A percentile compares a stretch with the other conserved stretches of the same genome.
Conservation (phyloP, 1,284 basidiomycete species). For the Cutaneotrichosporon spelunceum region DNA sequence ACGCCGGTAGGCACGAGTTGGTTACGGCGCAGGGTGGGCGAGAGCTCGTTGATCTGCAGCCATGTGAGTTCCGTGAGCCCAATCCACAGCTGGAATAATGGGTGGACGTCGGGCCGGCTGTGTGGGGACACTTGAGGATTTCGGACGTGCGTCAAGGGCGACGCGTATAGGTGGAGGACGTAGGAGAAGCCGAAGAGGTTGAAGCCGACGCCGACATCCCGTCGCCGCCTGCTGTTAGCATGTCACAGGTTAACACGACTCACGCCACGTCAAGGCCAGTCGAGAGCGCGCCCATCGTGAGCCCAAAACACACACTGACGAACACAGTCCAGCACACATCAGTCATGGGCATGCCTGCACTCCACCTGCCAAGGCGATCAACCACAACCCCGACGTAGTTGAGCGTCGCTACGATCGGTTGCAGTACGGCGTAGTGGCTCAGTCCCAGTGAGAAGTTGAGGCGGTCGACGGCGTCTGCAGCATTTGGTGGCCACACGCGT, state of each 20-base stretch:
- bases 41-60: slow-evolving; percentile 46
- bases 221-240: slow-evolving; percentile 28
- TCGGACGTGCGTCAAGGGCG: slow-evolving; percentile 47
- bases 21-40: slow-evolving; percentile 29
- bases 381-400: slow-evolving; percentile 16
- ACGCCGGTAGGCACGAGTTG: slow-evolving; percentile 47
- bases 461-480: neutral
- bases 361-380: slow-evolving; percentile 33
- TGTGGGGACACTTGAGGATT: slow-evolving; percentile 27
- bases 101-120: slow-evolving; percentile 46
- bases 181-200: slow-evolving; percentile 49
- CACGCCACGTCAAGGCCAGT: slow-evolving; percentile 45
- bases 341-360: slow-evolving; percentile 41
- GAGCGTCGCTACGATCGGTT: neutral
- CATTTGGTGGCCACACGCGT: slow-evolving; percentile 33
- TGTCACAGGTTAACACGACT: slow-evolving; percentile 8
- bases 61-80: slow-evolving; percentile 48
- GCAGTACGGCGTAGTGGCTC: neutral
- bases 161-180: slow-evolving; percentile 49
- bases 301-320: slow-evolving; percentile 41
- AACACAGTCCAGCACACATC: slow-evolving; percentile 49
- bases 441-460: neutral
- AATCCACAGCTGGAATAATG: slow-evolving; percentile 48
- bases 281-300: slow-evolving; percentile 41
- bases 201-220: slow-evolving; percentile 44